Base-by-base conservation (phyloP, 106 monocot species). In the Agapanthus africanus region DNA sequence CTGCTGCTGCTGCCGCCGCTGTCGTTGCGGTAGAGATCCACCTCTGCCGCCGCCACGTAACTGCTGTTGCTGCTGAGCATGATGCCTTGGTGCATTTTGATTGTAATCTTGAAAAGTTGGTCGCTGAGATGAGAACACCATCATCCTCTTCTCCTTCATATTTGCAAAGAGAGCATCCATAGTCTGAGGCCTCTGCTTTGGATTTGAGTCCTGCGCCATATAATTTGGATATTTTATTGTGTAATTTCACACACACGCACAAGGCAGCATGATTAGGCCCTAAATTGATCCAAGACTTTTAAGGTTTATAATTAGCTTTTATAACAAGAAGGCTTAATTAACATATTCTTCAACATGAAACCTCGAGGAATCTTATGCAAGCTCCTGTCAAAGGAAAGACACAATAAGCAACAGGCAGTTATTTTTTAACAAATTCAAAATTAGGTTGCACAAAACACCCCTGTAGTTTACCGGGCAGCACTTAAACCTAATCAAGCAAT, bases 111-210 rank as follows among this genome's bases (percentile, higher is more conserved):
- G 57, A 9, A 49, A 37, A 49, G 42, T 8, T 18, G 18, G 25
- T n/a, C 42, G 13, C 65, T 80, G 79, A 33, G 74, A 70, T 28
- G 80, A 67, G n/a, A 75, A 36, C 11, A 28, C 54, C 44, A 57
- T 81, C 70, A 81, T 76, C 73, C 78, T 78, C 73, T 79, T 76
- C 47, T 88, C 84, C 66, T 79, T 81, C 70, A 88, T 76, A 31
- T 30, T 49, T 11, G 88, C 83, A 65, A 88, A 88, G 23, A 74
- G 80, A 52, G 88, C 87, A 78, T 88, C 88, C 70, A 84, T 62
- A 6, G 88, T 88, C n/a, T 76, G 77, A n/a, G 83, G 83, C 34
- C 70, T 80, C 74, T 78, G 83, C 32, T 79, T 83, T 6, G 25
- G 36, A 28, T 47, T 47, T 47, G 3, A 15, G 19, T 47, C 46